Evolutionary conservation across 306 rosid species (phyloP).

Genomic region (Gleditsia sinensis): DNA sequence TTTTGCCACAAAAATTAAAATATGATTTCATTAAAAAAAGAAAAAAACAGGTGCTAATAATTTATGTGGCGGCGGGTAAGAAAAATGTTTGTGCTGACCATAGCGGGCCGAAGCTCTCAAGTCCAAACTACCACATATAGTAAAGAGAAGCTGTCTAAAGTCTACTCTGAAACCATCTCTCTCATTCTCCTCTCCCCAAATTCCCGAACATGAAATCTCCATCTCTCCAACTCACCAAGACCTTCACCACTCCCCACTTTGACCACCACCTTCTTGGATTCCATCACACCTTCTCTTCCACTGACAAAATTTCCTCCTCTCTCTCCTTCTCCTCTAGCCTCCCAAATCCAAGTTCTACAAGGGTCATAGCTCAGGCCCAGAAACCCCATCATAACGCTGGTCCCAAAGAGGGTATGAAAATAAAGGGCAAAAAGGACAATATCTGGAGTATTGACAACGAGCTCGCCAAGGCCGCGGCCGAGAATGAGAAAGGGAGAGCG

Average conservation of each 20-base stretch:
- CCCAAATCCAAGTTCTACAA: conserved; percentile 44
- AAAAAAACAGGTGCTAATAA: too few relatives aligned
- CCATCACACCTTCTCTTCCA: conserved; percentile 41
- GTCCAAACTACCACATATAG: too few relatives aligned
- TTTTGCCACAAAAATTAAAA: too few relatives aligned
- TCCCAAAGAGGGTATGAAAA: conserved; percentile 27
- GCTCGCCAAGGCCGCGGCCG: conserved; percentile 42
- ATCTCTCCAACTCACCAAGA: conserved; percentile 36
- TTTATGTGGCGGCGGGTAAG: too few relatives aligned
- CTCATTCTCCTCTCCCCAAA: background rate
- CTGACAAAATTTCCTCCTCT: conserved; percentile 43
- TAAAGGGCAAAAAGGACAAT: conserved; percentile 75
- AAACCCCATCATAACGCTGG: conserved; percentile 38
- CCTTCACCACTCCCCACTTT: conserved; percentile 26
- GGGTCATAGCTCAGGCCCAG: conserved; percentile 40
- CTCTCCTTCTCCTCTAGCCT: conserved; percentile 35
- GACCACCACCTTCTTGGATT: conserved; percentile 39
- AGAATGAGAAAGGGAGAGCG: conserved; percentile 38
- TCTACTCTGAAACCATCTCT: too few relatives aligned
- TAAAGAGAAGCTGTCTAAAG: too few relatives aligned
- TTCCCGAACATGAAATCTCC: conserved; percentile 49
- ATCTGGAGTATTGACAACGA: conserved; percentile 92
- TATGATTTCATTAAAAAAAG: too few relatives aligned
- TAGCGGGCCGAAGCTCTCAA: too few relatives aligned
- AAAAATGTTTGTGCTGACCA: too few relatives aligned